Conservation (phyloP, 176 grass and related monocot species). For the Cenchrus fungigraminus region DNA sequence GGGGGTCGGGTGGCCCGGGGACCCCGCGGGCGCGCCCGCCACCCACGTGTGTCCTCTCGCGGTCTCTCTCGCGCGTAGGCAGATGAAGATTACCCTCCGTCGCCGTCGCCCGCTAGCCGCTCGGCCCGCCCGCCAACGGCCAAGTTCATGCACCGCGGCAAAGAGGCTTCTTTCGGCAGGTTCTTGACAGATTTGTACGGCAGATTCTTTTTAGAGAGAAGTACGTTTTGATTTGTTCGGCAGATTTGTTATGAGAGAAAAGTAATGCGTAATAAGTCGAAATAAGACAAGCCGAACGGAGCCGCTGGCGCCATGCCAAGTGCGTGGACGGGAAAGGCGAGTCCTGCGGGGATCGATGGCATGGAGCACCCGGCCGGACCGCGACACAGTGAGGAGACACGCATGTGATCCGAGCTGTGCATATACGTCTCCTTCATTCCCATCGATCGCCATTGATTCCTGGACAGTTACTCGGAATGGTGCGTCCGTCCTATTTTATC, state of each 20-base stretch:
- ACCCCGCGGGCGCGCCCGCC: background rate
- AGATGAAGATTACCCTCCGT: background rate
- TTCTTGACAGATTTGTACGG: no score
- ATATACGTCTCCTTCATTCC: background rate
- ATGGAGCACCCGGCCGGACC: background rate
- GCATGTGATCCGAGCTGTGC: conserved; percentile 1
- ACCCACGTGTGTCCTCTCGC: conserved; percentile 14
- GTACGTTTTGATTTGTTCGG: no score
- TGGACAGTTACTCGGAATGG: background rate
- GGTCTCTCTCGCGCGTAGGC: background rate
- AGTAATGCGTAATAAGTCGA: no score
- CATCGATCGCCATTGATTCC: background rate
- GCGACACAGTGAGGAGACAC: background rate
- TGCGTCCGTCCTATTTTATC: background rate
- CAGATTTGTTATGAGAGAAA: no score
- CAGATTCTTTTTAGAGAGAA: no score
- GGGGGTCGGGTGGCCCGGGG: background rate
- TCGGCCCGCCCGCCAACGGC: background rate
- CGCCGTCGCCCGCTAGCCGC: background rate
- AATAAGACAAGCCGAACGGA: no score
- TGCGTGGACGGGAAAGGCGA: background rate
- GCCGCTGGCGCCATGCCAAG: background rate
- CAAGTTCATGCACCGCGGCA: conserved; percentile 15
- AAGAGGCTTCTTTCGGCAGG: no score
- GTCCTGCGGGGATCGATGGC: background rate